These are phyloP conservation scores for Leccinum variicolor DNA, from an alignment of 768 basidiomycete species.

Conservation along the genomic window DNA sequence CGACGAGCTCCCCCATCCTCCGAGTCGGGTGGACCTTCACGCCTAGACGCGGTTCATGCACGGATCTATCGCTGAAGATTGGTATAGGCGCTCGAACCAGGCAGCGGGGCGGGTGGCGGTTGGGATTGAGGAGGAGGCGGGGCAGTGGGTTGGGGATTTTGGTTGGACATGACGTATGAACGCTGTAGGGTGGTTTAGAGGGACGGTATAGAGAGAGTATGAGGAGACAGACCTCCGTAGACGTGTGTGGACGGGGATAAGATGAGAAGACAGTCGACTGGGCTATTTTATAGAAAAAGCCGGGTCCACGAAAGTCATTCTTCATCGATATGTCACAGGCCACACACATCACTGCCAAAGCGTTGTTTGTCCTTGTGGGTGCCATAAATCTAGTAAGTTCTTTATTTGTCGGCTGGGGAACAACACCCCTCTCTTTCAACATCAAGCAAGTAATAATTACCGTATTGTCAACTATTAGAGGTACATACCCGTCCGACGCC, in stretches of 20 bases:
- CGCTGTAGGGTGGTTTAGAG: slow-evolving; percentile 2
- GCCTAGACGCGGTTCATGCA: slow-evolving; percentile 17
- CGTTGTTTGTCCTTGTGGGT: slow-evolving; percentile 49
- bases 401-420: slow-evolving; percentile 33
- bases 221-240: slow-evolving; percentile 4
- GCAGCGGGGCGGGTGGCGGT: slow-evolving; percentile 10
- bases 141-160: slow-evolving; percentile 11
- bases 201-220: not conserved
- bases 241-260: not conserved
- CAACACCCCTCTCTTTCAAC: slow-evolving; percentile 1
- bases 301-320: slow-evolving; percentile 31
- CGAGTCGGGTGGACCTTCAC: not conserved
- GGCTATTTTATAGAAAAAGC: slow-evolving; percentile 22
- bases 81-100: slow-evolving; percentile 17
- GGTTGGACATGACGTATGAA: slow-evolving; percentile 15
- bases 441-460: slow-evolving; percentile 2
- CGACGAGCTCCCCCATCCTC: slow-evolving; percentile 1
- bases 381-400: slow-evolving; percentile 20
- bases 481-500: not conserved
- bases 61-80: slow-evolving; percentile 14
- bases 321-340: slow-evolving; percentile 32
- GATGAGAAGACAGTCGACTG: not conserved
- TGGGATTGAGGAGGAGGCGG: not conserved
- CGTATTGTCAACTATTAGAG: not conserved
- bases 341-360: slow-evolving; percentile 26